Conservation (phyloP, 306 rosid species). For the Fragaria ananassa region DNA sequence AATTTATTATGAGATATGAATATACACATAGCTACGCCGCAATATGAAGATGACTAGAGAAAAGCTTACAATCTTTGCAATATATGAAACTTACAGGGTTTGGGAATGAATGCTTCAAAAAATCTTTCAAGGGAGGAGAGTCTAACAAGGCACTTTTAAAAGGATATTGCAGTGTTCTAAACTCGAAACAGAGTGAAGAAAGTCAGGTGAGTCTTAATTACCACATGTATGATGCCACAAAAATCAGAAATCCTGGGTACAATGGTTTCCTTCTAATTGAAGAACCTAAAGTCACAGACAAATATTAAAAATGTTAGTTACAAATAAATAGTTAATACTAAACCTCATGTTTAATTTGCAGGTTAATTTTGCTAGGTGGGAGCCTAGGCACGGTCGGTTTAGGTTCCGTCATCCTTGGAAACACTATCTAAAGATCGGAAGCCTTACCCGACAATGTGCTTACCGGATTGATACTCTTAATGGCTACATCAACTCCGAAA, state of each 20-base stretch:
- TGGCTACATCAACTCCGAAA: constrained; percentile 28
- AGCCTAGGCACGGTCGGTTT: constrained; percentile 47
- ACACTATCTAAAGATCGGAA: constrained; percentile 45
- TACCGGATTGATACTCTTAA: constrained; percentile 45
- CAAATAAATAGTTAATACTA: background rate
- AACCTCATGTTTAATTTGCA: background rate
- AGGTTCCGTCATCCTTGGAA: constrained; percentile 8
- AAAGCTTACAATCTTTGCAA: background rate
- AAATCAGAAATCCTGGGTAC: no score
- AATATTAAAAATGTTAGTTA: background rate
- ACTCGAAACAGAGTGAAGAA: constrained; percentile 48
- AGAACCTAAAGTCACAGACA: background rate
- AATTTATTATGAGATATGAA: background rate
- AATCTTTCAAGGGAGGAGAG: constrained; percentile 21
- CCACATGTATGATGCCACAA: background rate
- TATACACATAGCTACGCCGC: background rate
- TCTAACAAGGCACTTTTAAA: constrained; percentile 26
- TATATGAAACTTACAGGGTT: constrained; percentile 28
- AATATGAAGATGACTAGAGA: background rate
- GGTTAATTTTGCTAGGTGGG: constrained; percentile 62
- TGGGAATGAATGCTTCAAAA: constrained; percentile 34
- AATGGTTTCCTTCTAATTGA: no score
- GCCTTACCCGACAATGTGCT: constrained; percentile 44
- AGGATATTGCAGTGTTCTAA: constrained; percentile 47
- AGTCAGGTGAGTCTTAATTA: constrained; percentile 32